Evolutionary conservation across 352 stramenopile species (phyloP).

Genomic region (Phytophthora syringae): DNA sequence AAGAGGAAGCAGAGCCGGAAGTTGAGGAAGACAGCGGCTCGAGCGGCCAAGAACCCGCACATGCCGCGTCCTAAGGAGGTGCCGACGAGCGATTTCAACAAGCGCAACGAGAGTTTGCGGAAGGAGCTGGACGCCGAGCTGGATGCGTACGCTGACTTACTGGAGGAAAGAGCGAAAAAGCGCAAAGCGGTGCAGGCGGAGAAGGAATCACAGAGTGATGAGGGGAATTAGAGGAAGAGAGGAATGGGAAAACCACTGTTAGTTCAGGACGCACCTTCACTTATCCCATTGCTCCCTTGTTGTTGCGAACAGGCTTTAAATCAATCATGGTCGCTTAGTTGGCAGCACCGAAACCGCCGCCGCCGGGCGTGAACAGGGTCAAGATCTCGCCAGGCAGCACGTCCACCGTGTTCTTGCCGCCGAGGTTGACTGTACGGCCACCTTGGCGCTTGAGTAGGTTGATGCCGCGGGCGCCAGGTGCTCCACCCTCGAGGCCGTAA

Average conservation of each 20-base stretch:
- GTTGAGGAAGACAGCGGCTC: conserved; percentile 21
- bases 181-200: conserved; percentile 28
- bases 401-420: conserved; percentile 95
- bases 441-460: conserved; percentile 91
- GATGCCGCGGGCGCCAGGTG: conserved; percentile 88
- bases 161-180: conserved; percentile 21
- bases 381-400: conserved; percentile 94
- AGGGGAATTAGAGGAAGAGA: conserved; percentile 24
- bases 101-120: conserved; percentile 59
- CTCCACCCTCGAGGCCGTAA: conserved; percentile 95
- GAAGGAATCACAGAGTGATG: conserved; percentile 16
- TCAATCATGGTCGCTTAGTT: conserved; percentile 27
- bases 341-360: conserved; percentile 91
- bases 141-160: conserved; percentile 59
- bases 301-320: conserved; percentile 10
- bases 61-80: conserved; percentile 15
- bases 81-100: conserved; percentile 43
- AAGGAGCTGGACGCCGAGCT: conserved; percentile 68
- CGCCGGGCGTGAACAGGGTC: conserved; percentile 96
- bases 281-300: conserved; percentile 20
- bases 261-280: conserved; percentile 2
- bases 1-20: conserved; percentile 29
- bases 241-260: conserved; percentile 15
- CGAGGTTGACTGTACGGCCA: conserved; percentile 77
- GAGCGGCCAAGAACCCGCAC: conserved; percentile 14